A percentile compares a stretch with the other conserved stretches of the same genome.
Conservation (phyloP, 208 protist genomes). For the Plasmodiophora brassicae region DNA sequence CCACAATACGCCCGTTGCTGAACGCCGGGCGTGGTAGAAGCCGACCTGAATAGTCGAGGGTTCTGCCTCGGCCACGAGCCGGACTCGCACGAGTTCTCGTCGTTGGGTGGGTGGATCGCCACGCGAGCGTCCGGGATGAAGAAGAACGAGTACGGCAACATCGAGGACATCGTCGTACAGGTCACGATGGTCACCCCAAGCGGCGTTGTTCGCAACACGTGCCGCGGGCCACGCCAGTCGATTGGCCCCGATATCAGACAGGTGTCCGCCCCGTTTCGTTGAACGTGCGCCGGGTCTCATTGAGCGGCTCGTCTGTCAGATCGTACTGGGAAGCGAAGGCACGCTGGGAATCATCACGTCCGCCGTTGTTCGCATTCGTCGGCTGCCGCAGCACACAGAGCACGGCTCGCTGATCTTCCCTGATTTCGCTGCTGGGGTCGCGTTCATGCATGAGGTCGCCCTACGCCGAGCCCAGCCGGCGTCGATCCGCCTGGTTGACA, state of each 20-base stretch:
- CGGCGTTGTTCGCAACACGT: constrained; percentile 56
- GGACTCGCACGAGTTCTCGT: constrained; percentile 82
- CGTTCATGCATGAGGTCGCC: constrained; percentile 54
- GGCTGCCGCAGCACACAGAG: background rate
- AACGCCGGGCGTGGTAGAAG: no score
- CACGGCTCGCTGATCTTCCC: constrained; percentile 60
- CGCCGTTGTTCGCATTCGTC: background rate
- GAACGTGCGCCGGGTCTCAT: no score
- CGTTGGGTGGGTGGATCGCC: constrained; percentile 84
- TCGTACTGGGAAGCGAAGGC: constrained; percentile 82
- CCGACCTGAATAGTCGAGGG: background rate
- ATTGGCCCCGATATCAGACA: constrained; percentile 5
- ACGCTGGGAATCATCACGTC: constrained; percentile 81
- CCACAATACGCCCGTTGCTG: no score
- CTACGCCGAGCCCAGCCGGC: constrained; percentile 39
- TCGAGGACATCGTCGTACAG: constrained; percentile 62
- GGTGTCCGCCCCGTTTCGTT: no score
- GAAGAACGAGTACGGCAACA: constrained; percentile 60
- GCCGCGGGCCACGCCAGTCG: background rate
- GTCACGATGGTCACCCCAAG: constrained; percentile 81
- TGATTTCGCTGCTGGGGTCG: constrained; percentile 56
- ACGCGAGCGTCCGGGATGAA: constrained; percentile 85
- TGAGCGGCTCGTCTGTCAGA: no score
- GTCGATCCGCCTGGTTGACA: constrained; percentile 58
- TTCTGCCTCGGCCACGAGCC: constrained; percentile 70